Evolutionary conservation across 352 stramenopile genomes (phyloP), one percentile per base, ranked within the genome.

Genomic region (Phytophthora tubulina): DNA sequence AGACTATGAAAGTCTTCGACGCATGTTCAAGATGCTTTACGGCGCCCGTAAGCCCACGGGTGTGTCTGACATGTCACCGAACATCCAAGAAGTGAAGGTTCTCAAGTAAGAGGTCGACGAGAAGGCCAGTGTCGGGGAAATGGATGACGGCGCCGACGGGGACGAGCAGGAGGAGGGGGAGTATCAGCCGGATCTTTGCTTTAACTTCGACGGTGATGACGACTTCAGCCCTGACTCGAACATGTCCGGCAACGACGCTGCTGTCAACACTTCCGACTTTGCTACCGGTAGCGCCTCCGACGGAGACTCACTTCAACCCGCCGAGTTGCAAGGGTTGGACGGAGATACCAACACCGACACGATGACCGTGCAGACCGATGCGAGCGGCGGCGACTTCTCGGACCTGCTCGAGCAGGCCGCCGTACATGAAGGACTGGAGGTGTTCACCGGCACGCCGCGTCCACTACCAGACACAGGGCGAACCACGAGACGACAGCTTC

Each of bases 1-100:
- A 3, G 49, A 54, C 48, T 56, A 56, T 15, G 17, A 56, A 17
- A 56, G 49, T 44, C 32, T 56, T 9, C 31, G 49, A 11, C 44
- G 44, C 3, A 27, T 44, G 33, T 56, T 56, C 31, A 56, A 56
- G 49, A 6, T 56, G 30, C 13, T 56, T 3, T 41, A 55, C 49
- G 30, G 31, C 14, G 10, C 49, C 15, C 31, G 49, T n/a, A 56
- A 44, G 49, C 49, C 11, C 1, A 56, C 49, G 31, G 49, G 49
- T 31, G 32, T 56, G 6, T 31, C 49, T 2, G 49, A 56, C 3
- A 56, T 56, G 15, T 27, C 38, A 14, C 42, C 17, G n/a, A n/a
- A n/a, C n/a, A n/a, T n/a, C n/a, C n/a, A 44, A 17, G 6, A 33
- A 4, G 50, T 6, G 9, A 36, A 46, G 21, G 5, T 17, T 3